Evolutionary conservation across 768 basidiomycete genomes (phyloP).

Genomic region (Exsudoporus frostii): DNA sequence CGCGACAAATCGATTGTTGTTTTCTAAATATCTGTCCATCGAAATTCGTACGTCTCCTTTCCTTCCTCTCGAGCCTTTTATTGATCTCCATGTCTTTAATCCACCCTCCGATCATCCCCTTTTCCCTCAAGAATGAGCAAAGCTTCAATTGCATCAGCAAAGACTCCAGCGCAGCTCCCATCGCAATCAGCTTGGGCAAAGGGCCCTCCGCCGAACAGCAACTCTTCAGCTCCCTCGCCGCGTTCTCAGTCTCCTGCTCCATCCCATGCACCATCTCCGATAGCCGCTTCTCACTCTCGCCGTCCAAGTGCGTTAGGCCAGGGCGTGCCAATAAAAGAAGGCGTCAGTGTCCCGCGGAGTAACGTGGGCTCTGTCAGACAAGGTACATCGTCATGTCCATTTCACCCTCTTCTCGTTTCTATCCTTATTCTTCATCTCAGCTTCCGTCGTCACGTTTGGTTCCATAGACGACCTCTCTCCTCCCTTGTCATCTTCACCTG

Average conservation of each 20-base stretch:
- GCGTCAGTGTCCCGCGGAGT: conserved; percentile 67
- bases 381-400: conserved; percentile 42
- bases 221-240: conserved; percentile 51
- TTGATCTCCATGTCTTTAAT: background rate
- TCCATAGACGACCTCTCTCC: conserved; percentile 81
- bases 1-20: conserved; percentile 54
- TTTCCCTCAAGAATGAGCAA: conserved; percentile 80
- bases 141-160: conserved; percentile 71
- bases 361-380: conserved; percentile 63
- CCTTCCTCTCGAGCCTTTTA: conserved; percentile 9
- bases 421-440: conserved; percentile 32
- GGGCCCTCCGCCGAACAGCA: conserved; percentile 71
- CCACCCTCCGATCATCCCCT: conserved; percentile 7
- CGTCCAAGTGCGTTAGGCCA: conserved; percentile 73
- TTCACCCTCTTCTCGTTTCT: background rate
- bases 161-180: conserved; percentile 71
- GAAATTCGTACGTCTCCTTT: conserved; percentile 40
- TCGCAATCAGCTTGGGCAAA: conserved; percentile 87
- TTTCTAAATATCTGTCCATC: conserved; percentile 44
- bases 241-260: conserved; percentile 79
- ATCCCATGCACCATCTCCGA: conserved; percentile 42
- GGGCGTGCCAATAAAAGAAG: conserved; percentile 74
- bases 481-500: conserved; percentile 80
- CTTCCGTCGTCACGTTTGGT: conserved; percentile 79
- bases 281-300: conserved; percentile 63